These are phyloP conservation scores for Calonectria multiphialidica DNA, from an alignment of 2,329 filamentous ascomycete genomes.

Conservation along the genomic window DNA sequence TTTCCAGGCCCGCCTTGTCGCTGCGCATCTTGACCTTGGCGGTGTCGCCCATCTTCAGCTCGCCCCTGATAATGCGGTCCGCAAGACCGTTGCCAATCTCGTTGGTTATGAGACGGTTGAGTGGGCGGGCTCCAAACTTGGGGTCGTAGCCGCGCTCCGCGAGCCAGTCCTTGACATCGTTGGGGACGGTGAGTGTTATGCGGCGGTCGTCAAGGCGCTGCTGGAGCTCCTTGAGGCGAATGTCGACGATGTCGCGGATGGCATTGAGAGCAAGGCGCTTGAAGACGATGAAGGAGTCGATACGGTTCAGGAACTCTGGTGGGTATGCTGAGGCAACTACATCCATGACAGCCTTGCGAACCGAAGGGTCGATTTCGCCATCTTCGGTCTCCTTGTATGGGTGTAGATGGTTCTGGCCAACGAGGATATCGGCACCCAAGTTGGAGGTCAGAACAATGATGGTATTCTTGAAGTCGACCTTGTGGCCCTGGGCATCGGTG, in stretches of 20 bases:
- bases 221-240: constrained; percentile 88
- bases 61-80: constrained; percentile 90
- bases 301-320: constrained; percentile 95
- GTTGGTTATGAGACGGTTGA: constrained; percentile 91
- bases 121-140: constrained; percentile 87
- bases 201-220: constrained; percentile 85
- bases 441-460: constrained; percentile 98
- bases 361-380: constrained; percentile 78
- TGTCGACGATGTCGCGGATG: constrained; percentile 92
- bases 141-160: constrained; percentile 92
- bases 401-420: constrained; percentile 77
- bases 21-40: constrained; percentile 78
- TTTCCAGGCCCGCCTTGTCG: constrained; percentile 68
- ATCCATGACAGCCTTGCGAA: constrained; percentile 88
- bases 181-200: constrained; percentile 79
- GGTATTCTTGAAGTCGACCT: constrained; percentile 96
- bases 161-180: constrained; percentile 85
- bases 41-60: constrained; percentile 80
- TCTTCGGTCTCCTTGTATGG: constrained; percentile 72
- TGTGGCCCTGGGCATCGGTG: constrained; percentile 95
- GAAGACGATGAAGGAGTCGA: constrained; percentile 98
- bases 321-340: constrained; percentile 82
- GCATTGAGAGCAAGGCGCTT: constrained; percentile 84
- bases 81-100: constrained; percentile 91
- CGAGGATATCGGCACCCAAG: constrained; percentile 90